phyloP scores from a whole-genome alignment of 202 grass and related monocot species.

The Alloteropsis angusta region DNA sequence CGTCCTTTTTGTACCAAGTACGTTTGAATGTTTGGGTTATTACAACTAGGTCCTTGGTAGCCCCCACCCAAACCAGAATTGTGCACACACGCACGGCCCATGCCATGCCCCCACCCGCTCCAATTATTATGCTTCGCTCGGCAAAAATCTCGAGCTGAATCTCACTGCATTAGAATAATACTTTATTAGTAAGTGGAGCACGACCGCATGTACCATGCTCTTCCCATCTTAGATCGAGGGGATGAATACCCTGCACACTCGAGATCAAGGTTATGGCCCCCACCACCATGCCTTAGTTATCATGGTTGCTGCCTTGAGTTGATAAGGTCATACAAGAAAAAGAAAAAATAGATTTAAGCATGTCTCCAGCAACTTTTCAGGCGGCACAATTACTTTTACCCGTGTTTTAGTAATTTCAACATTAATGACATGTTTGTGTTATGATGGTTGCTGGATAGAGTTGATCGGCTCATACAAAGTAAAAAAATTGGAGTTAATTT shows the following conservation, averaged over 20 bases:
- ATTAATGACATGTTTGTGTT: too few relatives aligned
- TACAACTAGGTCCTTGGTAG: constrained; percentile 18
- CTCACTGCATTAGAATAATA: not conserved
- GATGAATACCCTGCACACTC: not conserved
- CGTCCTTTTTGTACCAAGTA: constrained; percentile 28
- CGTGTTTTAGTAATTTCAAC: too few relatives aligned
- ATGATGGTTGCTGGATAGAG: too few relatives aligned
- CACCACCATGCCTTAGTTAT: not conserved
- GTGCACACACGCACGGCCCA: not conserved
- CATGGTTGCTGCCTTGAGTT: not conserved
- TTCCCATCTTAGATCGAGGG: not conserved
- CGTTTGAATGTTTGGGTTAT: constrained; percentile 10
- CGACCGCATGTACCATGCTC: not conserved
- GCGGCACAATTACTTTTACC: too few relatives aligned
- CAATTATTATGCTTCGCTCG: not conserved
- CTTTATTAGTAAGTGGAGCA: not conserved
- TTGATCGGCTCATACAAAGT: too few relatives aligned
- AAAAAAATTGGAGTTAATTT: too few relatives aligned
- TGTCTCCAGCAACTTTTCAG: not conserved
- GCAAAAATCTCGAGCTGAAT: not conserved
- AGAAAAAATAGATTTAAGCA: not conserved
- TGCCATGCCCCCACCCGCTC: not conserved
- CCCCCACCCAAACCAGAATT: not conserved
- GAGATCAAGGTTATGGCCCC: too few relatives aligned
- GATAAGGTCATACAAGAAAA: not conserved